Evolutionary conservation across 768 basidiomycete species (phyloP).

Genomic region (Naganishia vaughanmartiniae): DNA sequence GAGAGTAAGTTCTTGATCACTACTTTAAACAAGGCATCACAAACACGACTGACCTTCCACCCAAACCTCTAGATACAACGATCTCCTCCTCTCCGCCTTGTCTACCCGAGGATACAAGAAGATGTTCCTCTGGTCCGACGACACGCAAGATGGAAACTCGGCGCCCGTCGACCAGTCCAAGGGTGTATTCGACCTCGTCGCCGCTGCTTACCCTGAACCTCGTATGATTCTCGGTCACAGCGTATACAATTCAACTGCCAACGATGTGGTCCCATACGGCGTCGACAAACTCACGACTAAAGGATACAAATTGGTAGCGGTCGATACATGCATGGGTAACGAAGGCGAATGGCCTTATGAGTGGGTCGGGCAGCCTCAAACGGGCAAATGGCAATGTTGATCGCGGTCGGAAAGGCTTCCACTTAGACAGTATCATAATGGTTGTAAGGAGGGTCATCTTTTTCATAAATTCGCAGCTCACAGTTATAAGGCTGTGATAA

Average conservation of each 20-base stretch:
- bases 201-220: neutral
- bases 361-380: no score
- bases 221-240: conserved; percentile 44
- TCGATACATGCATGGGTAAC: conserved; percentile 49
- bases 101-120: conserved; percentile 47
- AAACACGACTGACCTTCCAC: neutral
- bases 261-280: conserved; percentile 42
- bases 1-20: conserved; percentile 27
- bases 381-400: no score
- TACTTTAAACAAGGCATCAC: neutral
- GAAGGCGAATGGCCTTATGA: neutral
- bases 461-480: no score
- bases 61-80: conserved; percentile 35
- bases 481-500: no score
- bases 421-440: no score
- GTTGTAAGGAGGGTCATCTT: no score
- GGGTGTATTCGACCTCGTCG: conserved; percentile 34
- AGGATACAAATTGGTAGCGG: conserved; percentile 48
- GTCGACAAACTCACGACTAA: conserved; percentile 34
- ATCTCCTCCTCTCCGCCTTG: conserved; percentile 43
- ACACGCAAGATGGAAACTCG: conserved; percentile 35
- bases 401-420: no score
- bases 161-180: conserved; percentile 36
- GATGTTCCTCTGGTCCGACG: conserved; percentile 48
- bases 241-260: conserved; percentile 30